A percentile compares a stretch with the other conserved stretches of the same genome.
These are phyloP conservation scores for Talaromyces stipitatus DNA, from an alignment of 495 filamentous ascomycete genomes.

Conservation along the genomic window DNA sequence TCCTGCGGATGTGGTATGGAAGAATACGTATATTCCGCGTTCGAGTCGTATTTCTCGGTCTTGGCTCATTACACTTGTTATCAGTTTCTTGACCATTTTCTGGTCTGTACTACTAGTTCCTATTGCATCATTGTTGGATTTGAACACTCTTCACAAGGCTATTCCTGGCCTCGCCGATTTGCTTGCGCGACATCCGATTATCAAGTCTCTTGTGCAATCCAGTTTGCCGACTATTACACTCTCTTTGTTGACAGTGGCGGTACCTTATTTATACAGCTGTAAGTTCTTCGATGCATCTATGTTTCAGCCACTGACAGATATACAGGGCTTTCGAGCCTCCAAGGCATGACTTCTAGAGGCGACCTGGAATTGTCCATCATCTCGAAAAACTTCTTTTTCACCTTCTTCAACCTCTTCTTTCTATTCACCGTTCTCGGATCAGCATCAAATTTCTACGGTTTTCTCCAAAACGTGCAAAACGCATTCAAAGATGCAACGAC, in stretches of 20 bases:
- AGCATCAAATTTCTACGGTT: slow-evolving; percentile 58
- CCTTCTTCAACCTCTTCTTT: slow-evolving; percentile 97
- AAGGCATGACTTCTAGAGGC: slow-evolving; percentile 90
- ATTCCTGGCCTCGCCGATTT: slow-evolving; percentile 61
- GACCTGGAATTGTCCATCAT: slow-evolving; percentile 94
- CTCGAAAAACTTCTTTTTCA: slow-evolving; percentile 99
- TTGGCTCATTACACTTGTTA: slow-evolving; percentile 75
- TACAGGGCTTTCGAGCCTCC: slow-evolving; percentile 66
- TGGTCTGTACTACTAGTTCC: slow-evolving; percentile 84
- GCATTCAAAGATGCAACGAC: slow-evolving; percentile 68
- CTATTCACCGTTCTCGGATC: slow-evolving; percentile 89
- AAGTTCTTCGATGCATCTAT: slow-evolving; percentile 15
- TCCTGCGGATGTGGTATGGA: slow-evolving; percentile 85
- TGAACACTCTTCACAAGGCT: slow-evolving; percentile 66
- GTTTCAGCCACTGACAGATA: background rate
- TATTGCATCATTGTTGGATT: slow-evolving; percentile 67
- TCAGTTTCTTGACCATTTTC: slow-evolving; percentile 74
- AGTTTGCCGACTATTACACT: slow-evolving; percentile 78
- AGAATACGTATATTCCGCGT: slow-evolving; percentile 82
- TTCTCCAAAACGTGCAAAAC: slow-evolving; percentile 63
- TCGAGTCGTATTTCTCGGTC: slow-evolving; percentile 62
- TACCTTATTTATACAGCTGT: slow-evolving; percentile 94
- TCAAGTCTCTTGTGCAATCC: slow-evolving; percentile 72
- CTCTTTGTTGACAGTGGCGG: slow-evolving; percentile 77
- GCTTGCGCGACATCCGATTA: slow-evolving; percentile 57